Conservation (phyloP, 345 rosid species). For the Barbarea vulgaris region DNA sequence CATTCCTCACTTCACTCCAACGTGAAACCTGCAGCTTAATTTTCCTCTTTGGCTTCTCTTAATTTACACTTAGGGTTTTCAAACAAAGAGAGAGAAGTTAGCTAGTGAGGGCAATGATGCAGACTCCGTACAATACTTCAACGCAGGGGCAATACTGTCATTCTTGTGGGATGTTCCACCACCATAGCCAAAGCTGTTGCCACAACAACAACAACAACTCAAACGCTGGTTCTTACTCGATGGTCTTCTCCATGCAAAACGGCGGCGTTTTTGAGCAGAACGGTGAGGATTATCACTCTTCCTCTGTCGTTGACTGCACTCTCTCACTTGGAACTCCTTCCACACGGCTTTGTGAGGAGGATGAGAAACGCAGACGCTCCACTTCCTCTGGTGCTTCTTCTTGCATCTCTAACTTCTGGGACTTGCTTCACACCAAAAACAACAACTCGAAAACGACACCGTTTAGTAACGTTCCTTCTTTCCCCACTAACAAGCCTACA, state of each 20-base stretch:
- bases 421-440: slow-evolving; percentile 51
- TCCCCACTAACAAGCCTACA: slow-evolving; percentile 27
- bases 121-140: slow-evolving; percentile 42
- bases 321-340: slow-evolving; percentile 90
- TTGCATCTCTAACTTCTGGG: slow-evolving; percentile 67
- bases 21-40: slow-evolving; percentile 22
- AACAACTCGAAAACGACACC: slow-evolving; percentile 44
- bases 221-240: slow-evolving; percentile 34
- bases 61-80: slow-evolving; percentile 16
- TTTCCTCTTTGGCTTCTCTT: slow-evolving; percentile 10
- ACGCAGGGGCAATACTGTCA: slow-evolving; percentile 43
- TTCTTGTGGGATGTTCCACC: slow-evolving; percentile 44
- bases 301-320: slow-evolving; percentile 77
- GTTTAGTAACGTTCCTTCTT: slow-evolving; percentile 29
- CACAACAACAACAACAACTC: slow-evolving; percentile 21
- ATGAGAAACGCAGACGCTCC: slow-evolving; percentile 47
- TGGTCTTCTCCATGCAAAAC: slow-evolving; percentile 41
- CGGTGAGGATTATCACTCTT: slow-evolving; percentile 31
- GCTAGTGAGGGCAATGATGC: slow-evolving; percentile 35
- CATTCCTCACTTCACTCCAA: slow-evolving; percentile 36
- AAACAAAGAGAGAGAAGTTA: slow-evolving; percentile 2
- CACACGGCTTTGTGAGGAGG: slow-evolving; percentile 66
- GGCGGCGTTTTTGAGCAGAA: slow-evolving; percentile 33
- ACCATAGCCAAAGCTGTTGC: slow-evolving; percentile 40
- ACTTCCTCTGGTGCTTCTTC: slow-evolving; percentile 42